Evolutionary conservation across 192 early-diverging fungal genomes (phyloP), one percentile per base, ranked within the genome.

Genomic region (Mortierella antarctica): DNA sequence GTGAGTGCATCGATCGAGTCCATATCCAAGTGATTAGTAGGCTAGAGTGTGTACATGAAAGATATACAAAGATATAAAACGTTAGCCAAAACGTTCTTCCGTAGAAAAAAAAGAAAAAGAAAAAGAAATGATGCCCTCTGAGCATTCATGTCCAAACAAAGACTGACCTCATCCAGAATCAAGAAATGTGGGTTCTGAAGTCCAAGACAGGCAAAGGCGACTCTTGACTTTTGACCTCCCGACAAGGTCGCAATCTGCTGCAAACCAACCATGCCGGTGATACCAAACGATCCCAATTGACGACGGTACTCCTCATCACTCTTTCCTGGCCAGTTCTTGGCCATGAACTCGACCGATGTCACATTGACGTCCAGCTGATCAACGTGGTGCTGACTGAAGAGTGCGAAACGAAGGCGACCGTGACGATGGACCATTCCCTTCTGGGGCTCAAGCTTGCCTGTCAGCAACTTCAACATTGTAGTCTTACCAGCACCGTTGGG

Each of bases 401-500:
- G 90, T 39, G 93, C 98, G 42, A 98, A 91, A 41, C 96, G 91
- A 70, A 99, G 87, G 54, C 97, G 93, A 6, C 96, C 96, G 74
- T 99, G 96, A 41, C 98, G 91, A 63, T 97, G 89, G 11, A 95
- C 92, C 48, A 94, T 83, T 42, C 98, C 98, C 11, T 70, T 67
- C 11, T 84, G 86, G 12, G 98, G 96, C 46, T 93, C 83, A n/a
- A 95, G 85, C 74, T 93, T 88, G 56, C 92, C 94, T 14, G 93
- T 97, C 64, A 98, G 85, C 41, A 99, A 85, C 71, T 97, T 94
- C 48, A 99, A 88, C 89, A 99, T 86, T 10, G 98, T 99, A 1
- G 97, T 95, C 86, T 99, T 99, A 73, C 96, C 97, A 14, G 97
- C 95, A 50, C 98, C 98, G 88, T 99, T 99, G 58, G 98, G 96